phyloP scores from a whole-genome alignment of 1,284 basidiomycete genomes.

The Cystobasidium sp. region DNA sequence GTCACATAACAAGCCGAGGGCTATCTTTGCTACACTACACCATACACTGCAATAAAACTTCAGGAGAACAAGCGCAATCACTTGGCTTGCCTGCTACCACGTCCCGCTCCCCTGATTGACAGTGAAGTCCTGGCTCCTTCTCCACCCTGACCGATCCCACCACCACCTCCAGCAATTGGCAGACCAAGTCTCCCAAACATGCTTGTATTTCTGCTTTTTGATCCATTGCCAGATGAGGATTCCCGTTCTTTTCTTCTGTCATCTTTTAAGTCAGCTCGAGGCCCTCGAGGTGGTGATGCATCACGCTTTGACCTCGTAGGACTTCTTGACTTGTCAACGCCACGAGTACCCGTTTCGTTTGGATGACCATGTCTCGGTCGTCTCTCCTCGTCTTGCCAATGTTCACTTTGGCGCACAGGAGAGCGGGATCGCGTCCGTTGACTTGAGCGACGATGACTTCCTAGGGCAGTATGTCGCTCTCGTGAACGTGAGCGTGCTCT shows the following conservation, averaged over 20 bases:
- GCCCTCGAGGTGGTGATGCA: neutral
- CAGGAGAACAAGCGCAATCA: neutral
- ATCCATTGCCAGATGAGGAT: neutral
- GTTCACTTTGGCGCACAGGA: neutral
- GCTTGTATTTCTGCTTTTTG: conserved; percentile 5
- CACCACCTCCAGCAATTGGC: conserved; percentile 23
- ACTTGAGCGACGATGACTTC: conserved; percentile 2
- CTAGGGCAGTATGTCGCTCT: neutral
- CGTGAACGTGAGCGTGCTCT: conserved; percentile 15
- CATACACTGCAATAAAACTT: neutral
- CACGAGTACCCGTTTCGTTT: neutral
- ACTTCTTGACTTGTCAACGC: neutral
- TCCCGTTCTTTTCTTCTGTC: neutral
- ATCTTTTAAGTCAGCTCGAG: neutral
- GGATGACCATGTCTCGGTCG: neutral
- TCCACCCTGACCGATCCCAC: neutral
- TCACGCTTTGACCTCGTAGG: neutral
- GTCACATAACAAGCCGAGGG: no score
- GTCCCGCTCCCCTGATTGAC: conserved; percentile 11
- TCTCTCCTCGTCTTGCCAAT: neutral
- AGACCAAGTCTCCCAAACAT: conserved; percentile 34
- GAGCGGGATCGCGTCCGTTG: conserved; percentile 8
- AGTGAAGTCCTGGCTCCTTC: conserved; percentile 5
- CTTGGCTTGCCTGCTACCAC: neutral
- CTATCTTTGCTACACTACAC: no score